Base-by-base conservation (phyloP, 306 rosid species). In the Cucurbita pepo region DNA sequence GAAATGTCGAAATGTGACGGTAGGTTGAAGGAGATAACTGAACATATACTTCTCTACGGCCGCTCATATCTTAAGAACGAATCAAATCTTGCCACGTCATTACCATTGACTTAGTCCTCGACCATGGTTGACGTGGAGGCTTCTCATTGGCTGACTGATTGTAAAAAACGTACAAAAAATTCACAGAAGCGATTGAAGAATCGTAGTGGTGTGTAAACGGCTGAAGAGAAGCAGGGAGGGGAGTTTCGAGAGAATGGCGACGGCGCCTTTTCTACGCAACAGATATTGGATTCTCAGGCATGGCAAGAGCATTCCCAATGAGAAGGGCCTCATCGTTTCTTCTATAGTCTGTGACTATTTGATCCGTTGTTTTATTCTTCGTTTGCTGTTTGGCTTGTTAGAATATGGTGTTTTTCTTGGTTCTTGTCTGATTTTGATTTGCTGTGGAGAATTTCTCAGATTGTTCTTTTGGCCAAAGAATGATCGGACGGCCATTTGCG, bases 241-340 rank as follows among this genome's bases (percentile, higher is more conserved):
- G 57, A 6, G 52, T 44, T 8, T 21, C 3, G 34, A 30, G 11
- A 22, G 45, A 52, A 84, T 85, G 89, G 82, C 71, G 56, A 51
- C 76, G 74, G 56, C 81, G 77, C 57, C 85, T 80, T 81, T 79
- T 70, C 19, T 79, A 5, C 50, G 80, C 30, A 88, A 93, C 85
- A 74, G 79, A 54, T 90, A 86, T 82, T 88, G 97, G 98, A 50
- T 90, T 67, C 53, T 93, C 84, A 83, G 97, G 82, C 98, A 88
- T 73, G 97, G 98, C 75, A 88, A 83, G 83, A 90, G 97, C 90
- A 86, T 93, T 79, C 97, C 98, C 7, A 88, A 93, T 54, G 90
- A 88, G 78, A 85, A 71, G 72, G 92, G 96, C 82, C 79, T 93
- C 55, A 81, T 93, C 37, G 97, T 93, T 75, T 88, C 97, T 34